Percentiles rank a stretch among this genome's conserved stretches.
These are phyloP conservation scores for Pseudoneurospora amorphoporcata DNA, from an alignment of 495 filamentous ascomycete species.

Conservation along the genomic window DNA sequence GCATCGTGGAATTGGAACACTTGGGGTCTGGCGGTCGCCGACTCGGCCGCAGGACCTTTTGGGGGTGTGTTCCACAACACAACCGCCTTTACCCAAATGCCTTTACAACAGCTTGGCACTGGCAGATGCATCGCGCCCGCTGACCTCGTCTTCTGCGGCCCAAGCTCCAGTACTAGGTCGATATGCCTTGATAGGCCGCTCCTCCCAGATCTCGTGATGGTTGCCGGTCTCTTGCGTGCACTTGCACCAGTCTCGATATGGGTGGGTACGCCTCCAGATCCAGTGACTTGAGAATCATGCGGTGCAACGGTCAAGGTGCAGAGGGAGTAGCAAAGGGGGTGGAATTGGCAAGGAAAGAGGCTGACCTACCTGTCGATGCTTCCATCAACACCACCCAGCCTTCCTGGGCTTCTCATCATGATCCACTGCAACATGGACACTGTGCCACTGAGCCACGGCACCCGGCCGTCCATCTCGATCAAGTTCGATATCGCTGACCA, in stretches of 20 bases:
- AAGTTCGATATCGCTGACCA: conserved; percentile 61
- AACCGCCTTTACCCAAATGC: conserved; percentile 19
- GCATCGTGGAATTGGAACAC: conserved; percentile 3
- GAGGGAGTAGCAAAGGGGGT: conserved; percentile 1
- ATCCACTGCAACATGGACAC: conserved; percentile 64
- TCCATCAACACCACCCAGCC: conserved; percentile 62
- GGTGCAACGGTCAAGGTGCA: conserved; percentile 22
- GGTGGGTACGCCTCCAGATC: conserved; percentile 18
- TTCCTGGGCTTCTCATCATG: conserved; percentile 59
- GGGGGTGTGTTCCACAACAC: conserved; percentile 26
- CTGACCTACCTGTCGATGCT: conserved; percentile 77
- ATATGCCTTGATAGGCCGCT: not conserved
- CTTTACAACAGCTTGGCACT: conserved; percentile 18
- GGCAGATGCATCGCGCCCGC: conserved; percentile 14
- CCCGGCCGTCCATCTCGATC: conserved; percentile 59
- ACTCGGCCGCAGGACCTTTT: conserved; percentile 28
- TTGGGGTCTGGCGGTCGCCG: conserved; percentile 20
- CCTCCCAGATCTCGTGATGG: conserved; percentile 3
- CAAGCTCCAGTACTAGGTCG: not conserved
- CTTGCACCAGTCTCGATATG: conserved; percentile 24
- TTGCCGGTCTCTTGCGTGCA: conserved; percentile 19
- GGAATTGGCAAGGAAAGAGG: conserved; percentile 17
- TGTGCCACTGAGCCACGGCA: conserved; percentile 75
- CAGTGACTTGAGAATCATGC: conserved; percentile 32
- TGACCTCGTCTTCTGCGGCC: conserved; percentile 4